Percentiles rank a stretch among this genome's conserved stretches.
phyloP scores from a whole-genome alignment of 352 stramenopile species.

The Phytopythium kandeliae region DNA sequence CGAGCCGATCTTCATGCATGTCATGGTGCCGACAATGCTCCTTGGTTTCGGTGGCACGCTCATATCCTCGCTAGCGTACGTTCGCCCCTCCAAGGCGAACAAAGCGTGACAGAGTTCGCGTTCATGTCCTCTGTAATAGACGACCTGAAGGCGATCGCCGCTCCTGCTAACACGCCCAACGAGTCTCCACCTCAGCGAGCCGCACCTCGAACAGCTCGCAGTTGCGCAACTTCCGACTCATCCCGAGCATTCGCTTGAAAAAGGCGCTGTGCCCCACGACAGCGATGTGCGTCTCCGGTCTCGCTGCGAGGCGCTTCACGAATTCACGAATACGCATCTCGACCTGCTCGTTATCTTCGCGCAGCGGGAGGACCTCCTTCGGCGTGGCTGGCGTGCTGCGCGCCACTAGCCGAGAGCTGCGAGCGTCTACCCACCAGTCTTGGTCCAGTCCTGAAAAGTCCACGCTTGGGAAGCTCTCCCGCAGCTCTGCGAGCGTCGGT shows the following conservation, averaged over 20 bases:
- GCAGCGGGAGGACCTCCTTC: slow-evolving; percentile 48
- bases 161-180: slow-evolving; percentile 4
- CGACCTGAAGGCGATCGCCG: not conserved
- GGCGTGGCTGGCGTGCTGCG: slow-evolving; percentile 20
- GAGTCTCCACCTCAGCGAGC: slow-evolving; percentile 18
- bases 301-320: slow-evolving; percentile 34
- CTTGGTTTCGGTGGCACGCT: slow-evolving; percentile 50
- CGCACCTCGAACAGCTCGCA: slow-evolving; percentile 63
- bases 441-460: slow-evolving; percentile 42
- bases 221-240: slow-evolving; percentile 75
- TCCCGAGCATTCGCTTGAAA: slow-evolving; percentile 81
- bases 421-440: slow-evolving; percentile 59
- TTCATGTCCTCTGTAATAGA: not conserved
- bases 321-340: slow-evolving; percentile 67
- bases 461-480: slow-evolving; percentile 11
- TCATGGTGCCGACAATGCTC: slow-evolving; percentile 75
- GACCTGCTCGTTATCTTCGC: slow-evolving; percentile 50
- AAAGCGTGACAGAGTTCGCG: not conserved
- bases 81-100: slow-evolving; percentile 27
- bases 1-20: slow-evolving; percentile 71
- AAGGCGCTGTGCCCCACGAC: slow-evolving; percentile 80
- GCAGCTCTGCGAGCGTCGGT: slow-evolving; percentile 1
- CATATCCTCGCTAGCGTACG: slow-evolving; percentile 37
- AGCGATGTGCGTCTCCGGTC: slow-evolving; percentile 67
- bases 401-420: slow-evolving; percentile 14